A percentile compares a stretch with the other conserved stretches of the same genome.
These are phyloP conservation scores for Amphirosellinia nigrospora DNA, from an alignment of 495 filamentous ascomycete genomes.

Conservation along the genomic window DNA sequence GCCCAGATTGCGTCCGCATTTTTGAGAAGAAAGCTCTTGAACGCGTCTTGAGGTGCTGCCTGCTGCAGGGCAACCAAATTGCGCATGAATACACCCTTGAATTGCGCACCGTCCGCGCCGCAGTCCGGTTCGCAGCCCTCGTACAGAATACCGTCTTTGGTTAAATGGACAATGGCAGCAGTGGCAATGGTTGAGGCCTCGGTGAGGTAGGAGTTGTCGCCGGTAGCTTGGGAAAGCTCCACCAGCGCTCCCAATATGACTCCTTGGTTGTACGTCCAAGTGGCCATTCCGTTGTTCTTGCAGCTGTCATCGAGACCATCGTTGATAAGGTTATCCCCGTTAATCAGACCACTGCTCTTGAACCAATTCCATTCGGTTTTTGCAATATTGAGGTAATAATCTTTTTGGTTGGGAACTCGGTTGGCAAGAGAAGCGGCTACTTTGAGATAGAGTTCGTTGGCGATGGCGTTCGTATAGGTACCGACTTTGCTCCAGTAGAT, in stretches of 20 bases:
- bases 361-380: constrained; percentile 73
- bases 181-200: constrained; percentile 69
- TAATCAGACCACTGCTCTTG: constrained; percentile 67
- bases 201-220: constrained; percentile 57
- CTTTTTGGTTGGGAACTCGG: constrained; percentile 55
- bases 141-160: constrained; percentile 64
- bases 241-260: constrained; percentile 75
- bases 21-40: constrained; percentile 59
- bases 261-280: constrained; percentile 84
- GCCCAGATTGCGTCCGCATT: constrained; percentile 74
- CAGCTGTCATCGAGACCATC: constrained; percentile 67
- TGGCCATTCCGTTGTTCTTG: constrained; percentile 66
- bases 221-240: constrained; percentile 64
- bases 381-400: constrained; percentile 64
- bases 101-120: constrained; percentile 67
- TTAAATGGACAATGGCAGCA: constrained; percentile 63
- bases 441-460: constrained; percentile 75
- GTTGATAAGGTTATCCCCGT: constrained; percentile 68
- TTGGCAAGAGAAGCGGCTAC: constrained; percentile 77
- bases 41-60: constrained; percentile 56
- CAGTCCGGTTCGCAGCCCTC: constrained; percentile 71
- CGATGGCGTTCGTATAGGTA: constrained; percentile 71
- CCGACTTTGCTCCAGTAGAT: constrained; percentile 72
- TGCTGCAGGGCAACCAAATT: constrained; percentile 66
- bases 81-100: constrained; percentile 82